These are phyloP conservation scores for Lobulomyces angularis DNA, from an alignment of 192 early-diverging fungal genomes.

Conservation along the genomic window DNA sequence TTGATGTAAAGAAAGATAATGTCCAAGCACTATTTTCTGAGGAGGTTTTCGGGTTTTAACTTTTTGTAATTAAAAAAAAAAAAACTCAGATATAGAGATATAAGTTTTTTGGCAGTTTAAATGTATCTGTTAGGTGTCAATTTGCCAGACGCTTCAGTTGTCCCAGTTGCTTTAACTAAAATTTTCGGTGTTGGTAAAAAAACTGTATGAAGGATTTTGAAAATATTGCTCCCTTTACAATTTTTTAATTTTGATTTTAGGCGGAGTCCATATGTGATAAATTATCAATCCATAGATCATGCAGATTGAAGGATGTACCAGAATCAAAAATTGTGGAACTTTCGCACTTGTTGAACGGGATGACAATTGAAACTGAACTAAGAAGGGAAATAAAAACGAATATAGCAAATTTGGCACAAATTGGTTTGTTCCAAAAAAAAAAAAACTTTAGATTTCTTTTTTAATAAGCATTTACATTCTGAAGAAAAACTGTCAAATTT, in stretches of 20 bases:
- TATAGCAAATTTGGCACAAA: conserved; percentile 53
- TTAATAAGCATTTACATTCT: too few species aligned
- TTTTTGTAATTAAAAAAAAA: too few species aligned
- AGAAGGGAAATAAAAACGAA: conserved; percentile 56
- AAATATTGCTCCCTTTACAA: conserved; percentile 30
- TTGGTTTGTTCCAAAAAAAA: too few species aligned
- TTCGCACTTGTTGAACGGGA: conserved; percentile 68
- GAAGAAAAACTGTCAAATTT: too few species aligned
- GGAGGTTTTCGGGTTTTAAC: too few species aligned
- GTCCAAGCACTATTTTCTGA: too few species aligned
- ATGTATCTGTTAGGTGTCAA: conserved; percentile 89
- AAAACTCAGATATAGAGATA: too few species aligned
- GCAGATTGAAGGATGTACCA: conserved; percentile 75
- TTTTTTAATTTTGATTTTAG: conserved; percentile 33
- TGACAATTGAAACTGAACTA: conserved; percentile 76
- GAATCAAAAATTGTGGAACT: conserved; percentile 81
- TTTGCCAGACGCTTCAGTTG: conserved; percentile 79
- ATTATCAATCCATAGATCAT: conserved; percentile 71
- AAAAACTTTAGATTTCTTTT: too few species aligned
- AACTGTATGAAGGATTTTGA: conserved; percentile 36
- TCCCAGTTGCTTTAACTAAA: conserved; percentile 66
- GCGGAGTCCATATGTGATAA: conserved; percentile 52
- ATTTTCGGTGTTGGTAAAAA: conserved; percentile 85
- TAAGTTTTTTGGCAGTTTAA: too few species aligned
- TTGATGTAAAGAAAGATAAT: too few species aligned